Base-by-base conservation (phyloP, 176 grass and related monocot genomes). In the Panicum miliaceum region DNA sequence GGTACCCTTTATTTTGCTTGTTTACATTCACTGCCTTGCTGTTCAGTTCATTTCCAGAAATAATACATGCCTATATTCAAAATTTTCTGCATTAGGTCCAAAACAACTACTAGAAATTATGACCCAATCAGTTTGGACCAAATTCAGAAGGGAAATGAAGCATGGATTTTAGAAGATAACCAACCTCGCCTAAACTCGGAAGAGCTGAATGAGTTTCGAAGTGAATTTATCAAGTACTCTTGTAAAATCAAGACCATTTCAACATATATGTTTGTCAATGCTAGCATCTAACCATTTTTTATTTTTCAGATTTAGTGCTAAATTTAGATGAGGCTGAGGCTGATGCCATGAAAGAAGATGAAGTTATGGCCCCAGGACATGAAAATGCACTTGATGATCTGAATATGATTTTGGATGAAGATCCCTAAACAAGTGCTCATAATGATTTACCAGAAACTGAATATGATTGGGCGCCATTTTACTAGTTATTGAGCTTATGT, bases 91-190 rank as follows among this genome's bases (percentile, higher is more conserved):
- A 45, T 45, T 23, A 70, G 67, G 40, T 71, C 68, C 6, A 32
- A 73, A 73, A 73, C 3, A 23, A 5, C 25, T 51, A 73, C 70
- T 32, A 73, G 45, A 34, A 73, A 73, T 1, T 72, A 72, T 72
- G 42, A 72, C 43, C 43, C 43, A 72, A 72, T 72, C 69, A 72
- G n/a, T 72, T 51, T 73, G 25, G 70, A 51, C 23, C 43, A 72
- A 72, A 72, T 72, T 48, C 10, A 23, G 15, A 72, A 72, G 42
- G 43, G 69, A 27, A 72, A 72, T 48, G 23, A 27, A 50, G 69
- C 8, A 12, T 12, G 45, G 45, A 46, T 46, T 46, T 8, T 46
- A 12, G 45, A 46, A 12, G 45, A 46, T 3, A 46, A 46, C 2
- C 45, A 10, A 46, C 45, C 45, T 46, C 38, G 45, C 11, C 45